Conservation (phyloP, 139 green algal genomes). For the Chlorokybus atmophyticus region DNA sequence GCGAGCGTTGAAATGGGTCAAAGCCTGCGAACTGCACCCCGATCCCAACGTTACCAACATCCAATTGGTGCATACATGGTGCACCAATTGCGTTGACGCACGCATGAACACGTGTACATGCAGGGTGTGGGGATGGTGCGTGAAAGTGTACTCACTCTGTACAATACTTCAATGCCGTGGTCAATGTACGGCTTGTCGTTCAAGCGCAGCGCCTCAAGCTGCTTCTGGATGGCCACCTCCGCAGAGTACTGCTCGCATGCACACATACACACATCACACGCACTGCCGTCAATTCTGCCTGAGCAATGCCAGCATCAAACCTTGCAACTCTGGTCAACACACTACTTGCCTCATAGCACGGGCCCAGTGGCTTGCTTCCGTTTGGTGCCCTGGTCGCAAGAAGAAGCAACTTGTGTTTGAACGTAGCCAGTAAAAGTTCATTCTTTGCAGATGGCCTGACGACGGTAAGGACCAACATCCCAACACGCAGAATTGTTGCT, state of each 20-base stretch:
- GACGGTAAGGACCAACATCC: too few relatives aligned
- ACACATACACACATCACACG: too few relatives aligned
- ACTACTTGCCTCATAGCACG: too few relatives aligned
- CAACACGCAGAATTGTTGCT: too few relatives aligned
- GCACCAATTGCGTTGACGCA: not conserved
- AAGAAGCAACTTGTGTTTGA: too few relatives aligned
- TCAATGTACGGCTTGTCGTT: slow-evolving; percentile 24
- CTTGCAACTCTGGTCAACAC: too few relatives aligned
- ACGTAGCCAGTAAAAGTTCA: too few relatives aligned
- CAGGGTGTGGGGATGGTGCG: not conserved
- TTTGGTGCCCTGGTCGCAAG: too few relatives aligned
- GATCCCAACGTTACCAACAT: not conserved
- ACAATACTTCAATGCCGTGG: slow-evolving; percentile 28
- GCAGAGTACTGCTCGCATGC: slow-evolving; percentile 6
- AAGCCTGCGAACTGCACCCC: slow-evolving; percentile 17
- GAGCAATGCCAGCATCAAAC: too few relatives aligned
- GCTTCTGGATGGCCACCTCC: slow-evolving; percentile 9
- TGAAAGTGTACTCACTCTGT: slow-evolving; percentile 7
- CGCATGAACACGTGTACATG: not conserved
- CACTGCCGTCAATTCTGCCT: too few relatives aligned
- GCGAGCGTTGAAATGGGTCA: slow-evolving; percentile 16
- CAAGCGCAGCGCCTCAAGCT: slow-evolving; percentile 16
- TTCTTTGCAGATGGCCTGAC: too few relatives aligned
- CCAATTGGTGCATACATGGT: not conserved
- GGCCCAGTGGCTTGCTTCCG: too few relatives aligned